Evolutionary conservation across 2,329 filamentous ascomycete genomes (phyloP), one percentile per base, ranked within the genome.

Genomic region (Dactylellina cionopaga): DNA sequence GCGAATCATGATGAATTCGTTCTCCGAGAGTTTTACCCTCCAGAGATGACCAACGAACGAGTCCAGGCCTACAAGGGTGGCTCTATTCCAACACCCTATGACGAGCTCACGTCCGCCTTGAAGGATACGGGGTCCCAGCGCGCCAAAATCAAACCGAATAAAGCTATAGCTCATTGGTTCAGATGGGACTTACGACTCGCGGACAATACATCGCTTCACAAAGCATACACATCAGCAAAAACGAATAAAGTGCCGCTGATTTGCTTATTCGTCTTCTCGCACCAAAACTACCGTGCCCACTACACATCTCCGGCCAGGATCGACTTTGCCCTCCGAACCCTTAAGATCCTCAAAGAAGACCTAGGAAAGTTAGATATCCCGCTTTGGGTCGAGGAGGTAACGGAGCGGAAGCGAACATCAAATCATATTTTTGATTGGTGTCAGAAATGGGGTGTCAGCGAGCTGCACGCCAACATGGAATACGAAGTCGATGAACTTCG

Each of bases 401-500:
- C 88, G 58, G 86, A 87, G 76, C 83, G 92, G 31, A 89, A 84
- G 74, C 80, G 83, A 0, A 83, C 95, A 0, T 85, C 88, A 0
- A 79, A 79, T 0, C 83, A 88, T 2, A 83, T 96, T 7, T 76
- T 90, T 1, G 85, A 88, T 55, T 81, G 93, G 39, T 86, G 90
- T 79, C 82, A 86, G 27, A 82, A 87, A 72, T 96, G 92, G 92
- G 86, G 86, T 0, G 89, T 87, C 0, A 89, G 84, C 51, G 90
- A 95, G 77, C 75, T 96, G 1, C 96, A 88, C 77, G 88, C 90
- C 49, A 96, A 96, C 78, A 87, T 92, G 65, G 92, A 96, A 79
- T 96, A 96, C 77, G 93, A 96, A 79, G 92, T 96, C 0, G 93
- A 97, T 78, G 93, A 96, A 81, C 81, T 96, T 66, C 84, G 92